These are phyloP conservation scores for Cyberlindnera bimundalis DNA, from an alignment of 805 yeast genomes.

Conservation along the genomic window DNA sequence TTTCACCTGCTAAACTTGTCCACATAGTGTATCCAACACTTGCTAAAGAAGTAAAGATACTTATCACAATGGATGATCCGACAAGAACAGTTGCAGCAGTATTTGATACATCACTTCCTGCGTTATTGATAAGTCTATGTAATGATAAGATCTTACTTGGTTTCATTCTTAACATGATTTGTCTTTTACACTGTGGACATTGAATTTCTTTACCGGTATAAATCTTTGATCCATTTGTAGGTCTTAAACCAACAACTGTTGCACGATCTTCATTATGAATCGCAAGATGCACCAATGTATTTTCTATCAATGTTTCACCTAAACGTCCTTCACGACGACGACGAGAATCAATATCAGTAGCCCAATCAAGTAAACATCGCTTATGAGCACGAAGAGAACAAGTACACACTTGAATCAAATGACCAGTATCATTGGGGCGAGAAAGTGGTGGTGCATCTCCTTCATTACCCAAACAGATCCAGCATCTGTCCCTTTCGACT, in stretches of 20 bases:
- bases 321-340: slow-evolving; percentile 1
- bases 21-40: slow-evolving; percentile 29
- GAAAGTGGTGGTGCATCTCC: slow-evolving; percentile 12
- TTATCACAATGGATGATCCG: background rate
- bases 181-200: slow-evolving; percentile 15
- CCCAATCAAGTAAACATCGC: slow-evolving; percentile 13
- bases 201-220: slow-evolving; percentile 3
- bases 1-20: slow-evolving; percentile 29
- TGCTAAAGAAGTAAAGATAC: background rate
- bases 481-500: slow-evolving; percentile 3
- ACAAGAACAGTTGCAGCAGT: background rate
- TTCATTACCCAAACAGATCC: slow-evolving; percentile 14
- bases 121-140: background rate
- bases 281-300: background rate
- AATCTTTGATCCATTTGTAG: slow-evolving; percentile 3
- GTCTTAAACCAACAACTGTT: slow-evolving; percentile 4
- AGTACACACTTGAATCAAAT: slow-evolving; percentile 8
- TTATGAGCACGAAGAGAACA: slow-evolving; percentile 13
- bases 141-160: slow-evolving; percentile 10
- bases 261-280: background rate
- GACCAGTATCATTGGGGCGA: slow-evolving; percentile 1
- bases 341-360: slow-evolving; percentile 4
- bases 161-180: slow-evolving; percentile 8
- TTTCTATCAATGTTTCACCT: background rate
- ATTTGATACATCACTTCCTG: background rate